Base-by-base conservation (phyloP, 495 filamentous ascomycete genomes). In the Penicillium odoratum region DNA sequence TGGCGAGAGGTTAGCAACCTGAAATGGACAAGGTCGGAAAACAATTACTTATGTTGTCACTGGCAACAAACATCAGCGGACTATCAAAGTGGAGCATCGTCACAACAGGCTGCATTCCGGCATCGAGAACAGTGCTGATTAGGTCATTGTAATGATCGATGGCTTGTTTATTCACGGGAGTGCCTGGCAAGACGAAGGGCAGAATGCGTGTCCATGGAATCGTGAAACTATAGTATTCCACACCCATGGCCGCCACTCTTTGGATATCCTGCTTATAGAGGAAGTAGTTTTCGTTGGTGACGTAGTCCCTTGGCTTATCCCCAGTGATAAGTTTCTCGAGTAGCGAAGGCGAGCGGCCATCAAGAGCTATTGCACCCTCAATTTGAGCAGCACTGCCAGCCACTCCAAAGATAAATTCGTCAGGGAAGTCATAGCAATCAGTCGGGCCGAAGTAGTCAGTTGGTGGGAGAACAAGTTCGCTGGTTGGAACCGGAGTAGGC, bases 221-320 rank as follows among this genome's bases (percentile, higher is more conserved):
- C 0, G 68, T 70, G 60, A 81, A 81, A 16, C 63, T 71, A 64
- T 79, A 81, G 59, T 80, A 78, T 44, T 74, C 72, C 31, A 80
- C 71, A 0, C 79, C 78, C 62, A 81, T 78, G 1, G 73, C 67
- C 0, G 79, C 78, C 25, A 81, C 47, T 5, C 78, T 66, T 52
- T 70, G 65, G 56, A 82, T 78, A 47, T 82, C 78, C 55, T 81
- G 76, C 57, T 81, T 81, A 55, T 82, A 82, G 8, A 80, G 62
- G 43, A 70, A 81, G 58, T 82, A 82, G 48, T 79, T 74, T 57
- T 75, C 68, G 54, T 78, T 76, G 7, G 78, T 76, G 29, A 78
- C 62, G 43, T 74, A 75, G 47, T 74, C 60, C 38, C 70, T 69
- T 2, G 67, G 62, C 31, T 57, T 31, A 16, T 49, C 47, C 11